Evolutionary conservation across 2,329 filamentous ascomycete species (phyloP).

Genomic region (Karstenula rhodostoma): DNA sequence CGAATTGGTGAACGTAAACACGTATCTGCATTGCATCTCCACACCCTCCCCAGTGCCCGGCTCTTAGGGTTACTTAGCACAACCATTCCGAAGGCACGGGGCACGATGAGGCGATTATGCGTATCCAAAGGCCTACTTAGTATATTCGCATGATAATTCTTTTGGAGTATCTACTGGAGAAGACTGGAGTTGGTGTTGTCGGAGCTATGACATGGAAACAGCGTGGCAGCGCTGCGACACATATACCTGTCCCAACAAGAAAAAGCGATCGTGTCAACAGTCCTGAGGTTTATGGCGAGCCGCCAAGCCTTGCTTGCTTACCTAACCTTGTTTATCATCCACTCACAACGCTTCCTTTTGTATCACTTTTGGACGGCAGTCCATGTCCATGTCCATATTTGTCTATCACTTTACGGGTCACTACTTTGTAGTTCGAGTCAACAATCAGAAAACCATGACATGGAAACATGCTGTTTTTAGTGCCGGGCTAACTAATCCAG

Average conservation of each 20-base stretch:
- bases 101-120: background rate
- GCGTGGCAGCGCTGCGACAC: too few relatives aligned
- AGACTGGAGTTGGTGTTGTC: background rate
- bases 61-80: background rate
- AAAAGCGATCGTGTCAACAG: too few relatives aligned
- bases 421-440: too few relatives aligned
- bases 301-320: too few relatives aligned
- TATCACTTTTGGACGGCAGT: too few relatives aligned
- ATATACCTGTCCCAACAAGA: too few relatives aligned
- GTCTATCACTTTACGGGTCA: too few relatives aligned
- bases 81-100: background rate
- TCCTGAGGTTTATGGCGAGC: too few relatives aligned
- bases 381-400: too few relatives aligned
- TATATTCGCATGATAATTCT: background rate
- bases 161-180: background rate
- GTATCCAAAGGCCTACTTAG: background rate
- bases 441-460: too few relatives aligned
- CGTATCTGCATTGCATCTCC: background rate
- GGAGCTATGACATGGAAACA: background rate
- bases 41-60: background rate
- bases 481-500: background rate
- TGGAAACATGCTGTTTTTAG: background rate
- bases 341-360: too few relatives aligned
- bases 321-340: too few relatives aligned
- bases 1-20: background rate